Base-by-base conservation (phyloP, 2,329 filamentous ascomycete genomes). In the Pseudocercospora eumusae region DNA sequence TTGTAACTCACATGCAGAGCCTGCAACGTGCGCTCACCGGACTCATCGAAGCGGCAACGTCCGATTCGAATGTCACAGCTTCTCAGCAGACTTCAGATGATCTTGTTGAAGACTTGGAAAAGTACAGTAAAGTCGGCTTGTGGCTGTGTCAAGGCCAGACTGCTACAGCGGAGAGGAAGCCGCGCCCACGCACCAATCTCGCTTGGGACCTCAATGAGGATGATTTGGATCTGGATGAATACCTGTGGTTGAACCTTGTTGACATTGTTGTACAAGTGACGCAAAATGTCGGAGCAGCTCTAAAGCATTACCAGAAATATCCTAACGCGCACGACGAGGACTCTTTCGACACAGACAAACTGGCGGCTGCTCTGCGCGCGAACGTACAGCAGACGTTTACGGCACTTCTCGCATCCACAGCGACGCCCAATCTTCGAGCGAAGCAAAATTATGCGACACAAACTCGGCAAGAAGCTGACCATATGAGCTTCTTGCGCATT, bases 71-170 rank as follows among this genome's bases (percentile, higher is more conserved):
- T 60, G 78, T 82, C 0, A 76, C 79, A 1, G 83, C 82, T 53
- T 82, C 88, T 2, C 84, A 87, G 62, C 85, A 88, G 65, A 85
- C 89, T 0, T 86, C 89, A 0, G 85, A 89, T 60, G 89, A 93
- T 60, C 81, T 96, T 1, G 81, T 96, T 3, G 84, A 86, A 61
- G 87, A 89, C 0, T 79, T 99, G 18, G 88, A 96, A 64, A 97
- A 96, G 74, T 98, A 96, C 76, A 87, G 89, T 1, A 88, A 92
- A 66, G 91, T 99, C 1, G 95, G 96, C 13, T 93, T 96, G 56
- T 99, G 95, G 95, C 81, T 99, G 11, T 98, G 95, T 70, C 91
- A 96, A 76, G 87, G 89, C 1, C 92, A 96, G 73, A 91, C 86
- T 54, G 90, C 89, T 70, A 84, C 83, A 0, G 65, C 67, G 6